Percentiles rank a stretch among this genome's conserved stretches.
These are phyloP conservation scores for Panicum virgatum DNA, from an alignment of 202 grass and related monocot genomes.

Conservation along the genomic window DNA sequence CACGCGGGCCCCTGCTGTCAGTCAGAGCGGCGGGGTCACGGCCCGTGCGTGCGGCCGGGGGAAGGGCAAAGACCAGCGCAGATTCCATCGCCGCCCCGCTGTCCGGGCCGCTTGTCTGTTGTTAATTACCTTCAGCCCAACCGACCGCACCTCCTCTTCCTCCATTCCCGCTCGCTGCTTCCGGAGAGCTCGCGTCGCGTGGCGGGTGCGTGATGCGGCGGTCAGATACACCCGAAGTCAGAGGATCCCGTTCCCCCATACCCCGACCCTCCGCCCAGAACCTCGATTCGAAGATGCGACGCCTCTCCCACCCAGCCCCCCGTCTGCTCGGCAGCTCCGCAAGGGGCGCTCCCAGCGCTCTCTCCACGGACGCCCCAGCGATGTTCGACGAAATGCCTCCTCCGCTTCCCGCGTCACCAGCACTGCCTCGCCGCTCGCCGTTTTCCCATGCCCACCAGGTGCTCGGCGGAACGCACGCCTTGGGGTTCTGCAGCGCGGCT, in stretches of 20 bases:
- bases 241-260: too few relatives aligned
- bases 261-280: not conserved
- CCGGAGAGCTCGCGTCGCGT: conserved; percentile 32
- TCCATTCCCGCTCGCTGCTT: not conserved
- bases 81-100: conserved; percentile 7
- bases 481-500: too few relatives aligned
- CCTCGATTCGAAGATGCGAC: not conserved
- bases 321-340: not conserved
- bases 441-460: too few relatives aligned
- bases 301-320: not conserved
- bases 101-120: conserved; percentile 10
- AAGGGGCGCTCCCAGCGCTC: not conserved
- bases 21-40: not conserved
- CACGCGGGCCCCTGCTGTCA: not conserved
- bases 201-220: not conserved
- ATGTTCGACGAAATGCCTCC: conserved; percentile 2
- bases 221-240: too few relatives aligned
- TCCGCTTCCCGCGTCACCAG: not conserved
- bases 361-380: not conserved
- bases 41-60: not conserved
- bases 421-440: too few relatives aligned
- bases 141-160: not conserved
- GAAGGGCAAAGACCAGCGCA: conserved; percentile 4
- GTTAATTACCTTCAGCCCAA: not conserved
- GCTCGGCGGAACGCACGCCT: too few relatives aligned